Percentiles rank a stretch among this genome's conserved stretches.
phyloP scores from a whole-genome alignment of 805 yeast species.

The Yarrowia sp. region DNA sequence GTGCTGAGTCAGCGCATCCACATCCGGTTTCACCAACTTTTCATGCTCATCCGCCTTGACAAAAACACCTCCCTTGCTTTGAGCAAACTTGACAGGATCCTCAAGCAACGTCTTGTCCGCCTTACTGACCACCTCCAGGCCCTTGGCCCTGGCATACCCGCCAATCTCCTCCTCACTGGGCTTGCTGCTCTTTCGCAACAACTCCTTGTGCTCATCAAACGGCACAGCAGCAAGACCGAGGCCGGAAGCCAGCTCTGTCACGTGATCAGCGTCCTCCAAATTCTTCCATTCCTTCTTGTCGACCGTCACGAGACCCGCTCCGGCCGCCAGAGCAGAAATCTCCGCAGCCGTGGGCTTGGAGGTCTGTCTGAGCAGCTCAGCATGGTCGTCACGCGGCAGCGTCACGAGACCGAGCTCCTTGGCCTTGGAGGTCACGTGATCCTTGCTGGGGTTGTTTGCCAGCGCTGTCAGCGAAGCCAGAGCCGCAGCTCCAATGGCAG shows the following conservation, averaged over 20 bases:
- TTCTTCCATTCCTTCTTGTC: not conserved
- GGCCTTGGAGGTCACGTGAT: conserved; percentile 42
- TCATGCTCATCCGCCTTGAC: not conserved
- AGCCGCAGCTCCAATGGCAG: conserved; percentile 10
- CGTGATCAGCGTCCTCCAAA: conserved; percentile 12
- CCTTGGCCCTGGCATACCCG: conserved; percentile 43
- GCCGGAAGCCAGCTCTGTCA: conserved; percentile 43
- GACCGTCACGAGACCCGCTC: conserved; percentile 11
- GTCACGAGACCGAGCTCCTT: conserved; percentile 46
- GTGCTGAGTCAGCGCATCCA: conserved; percentile 36
- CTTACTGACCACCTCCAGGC: conserved; percentile 41
- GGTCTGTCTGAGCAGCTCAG: conserved; percentile 41
- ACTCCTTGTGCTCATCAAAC: conserved; percentile 38
- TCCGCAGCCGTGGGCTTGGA: conserved; percentile 40
- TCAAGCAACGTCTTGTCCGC: conserved; percentile 31
- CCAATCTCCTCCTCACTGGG: conserved; percentile 33
- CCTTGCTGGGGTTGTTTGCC: conserved; percentile 21
- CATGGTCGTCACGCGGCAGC: conserved; percentile 48
- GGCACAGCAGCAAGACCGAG: conserved; percentile 39
- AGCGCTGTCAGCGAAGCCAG: conserved; percentile 30
- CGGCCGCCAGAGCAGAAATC: conserved; percentile 13
- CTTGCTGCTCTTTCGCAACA: conserved; percentile 44
- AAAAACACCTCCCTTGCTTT: conserved; percentile 12
- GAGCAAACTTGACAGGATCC: conserved; percentile 39
- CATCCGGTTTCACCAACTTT: conserved; percentile 40